Base-by-base conservation (phyloP, 371 early-diverging fungal species). In the Syncephalastrum monosporum region DNA sequence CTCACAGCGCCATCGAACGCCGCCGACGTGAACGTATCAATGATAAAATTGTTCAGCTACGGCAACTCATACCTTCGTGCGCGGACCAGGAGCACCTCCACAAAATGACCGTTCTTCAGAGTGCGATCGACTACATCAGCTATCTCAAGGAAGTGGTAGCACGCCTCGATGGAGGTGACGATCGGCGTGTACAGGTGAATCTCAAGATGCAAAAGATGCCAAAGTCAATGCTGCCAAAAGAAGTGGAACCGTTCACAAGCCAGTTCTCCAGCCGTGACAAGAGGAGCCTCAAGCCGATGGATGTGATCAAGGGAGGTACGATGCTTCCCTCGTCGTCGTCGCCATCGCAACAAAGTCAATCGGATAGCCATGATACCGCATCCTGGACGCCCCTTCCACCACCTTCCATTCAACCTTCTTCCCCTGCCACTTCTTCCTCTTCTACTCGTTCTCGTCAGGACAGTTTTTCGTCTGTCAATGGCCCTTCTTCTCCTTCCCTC, bases 1-100 rank as follows among this genome's bases (percentile, higher is more conserved):
- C 90, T 0, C 91, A 91, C 55, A 86, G 88, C n/a, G 89, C 90
- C 10, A 89, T 91, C 43, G 91, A 91, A 59, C 71, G 88, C 17
- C 75, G 89, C 10, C 81, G 91, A 45, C 83, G 91, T 19, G 90
- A 91, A 50, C 81, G 86, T 14, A 89, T 89, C 68, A 89, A 91
- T 61, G 89, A 88, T 61, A 78, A 78, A 57, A 78, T 78, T n/a
- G 15, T 66, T 15, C 79, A 75, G 43, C 45, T 78, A 8, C 72
- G 75, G 38, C 69, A 72, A 38, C 57, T 78, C 8, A 73, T 78
- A 43, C 79, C 79, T 5, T 65, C 68, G 1, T 88, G 88, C 59
- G 79, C 77, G 4, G 79, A 85, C 55, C 86, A 86, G 64, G 86
- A 84, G 21, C 80, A 83, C 53, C 69, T 87, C 10, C 90, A 89